Percentiles rank a stretch among this genome's conserved stretches.
Conservation (phyloP, 306 rosid genomes). For the Cotoneaster glaucophyllus region DNA sequence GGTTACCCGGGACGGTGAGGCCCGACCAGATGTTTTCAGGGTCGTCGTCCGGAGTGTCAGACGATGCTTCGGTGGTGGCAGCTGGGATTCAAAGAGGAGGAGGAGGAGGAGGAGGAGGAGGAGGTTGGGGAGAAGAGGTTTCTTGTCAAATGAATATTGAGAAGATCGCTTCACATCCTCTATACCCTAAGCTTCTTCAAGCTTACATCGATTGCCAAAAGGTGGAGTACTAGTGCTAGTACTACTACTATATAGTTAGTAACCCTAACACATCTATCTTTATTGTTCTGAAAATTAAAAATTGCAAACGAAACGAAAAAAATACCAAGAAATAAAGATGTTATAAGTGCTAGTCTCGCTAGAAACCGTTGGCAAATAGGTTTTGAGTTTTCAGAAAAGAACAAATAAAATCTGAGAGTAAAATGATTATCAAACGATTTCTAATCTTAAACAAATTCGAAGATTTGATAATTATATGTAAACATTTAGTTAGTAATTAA, state of each 20-base stretch:
- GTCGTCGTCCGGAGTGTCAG: slow-evolving; percentile 21
- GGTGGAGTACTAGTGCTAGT: slow-evolving; percentile 28
- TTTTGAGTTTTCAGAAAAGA: neutral
- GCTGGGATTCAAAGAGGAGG: slow-evolving; percentile 9
- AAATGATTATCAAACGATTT: neutral
- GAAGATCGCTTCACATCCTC: slow-evolving; percentile 71
- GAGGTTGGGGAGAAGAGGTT: slow-evolving; percentile 22
- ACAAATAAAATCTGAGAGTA: too few species aligned
- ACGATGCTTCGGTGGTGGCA: slow-evolving; percentile 22
- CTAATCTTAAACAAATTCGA: neutral
- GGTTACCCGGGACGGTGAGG: slow-evolving; percentile 15
- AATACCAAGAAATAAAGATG: neutral
- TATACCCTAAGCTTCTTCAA: slow-evolving; percentile 55
- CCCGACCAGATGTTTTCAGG: slow-evolving; percentile 23
- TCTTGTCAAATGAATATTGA: slow-evolving; percentile 22
- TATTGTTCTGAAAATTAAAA: slow-evolving; percentile 13
- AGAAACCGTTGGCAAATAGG: neutral
- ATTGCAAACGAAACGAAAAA: neutral
- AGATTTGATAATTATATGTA: too few species aligned
- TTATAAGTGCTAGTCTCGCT: neutral
- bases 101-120: slow-evolving; percentile 10
- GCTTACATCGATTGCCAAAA: slow-evolving; percentile 71
- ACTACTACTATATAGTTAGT: neutral
- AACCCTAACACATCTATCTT: neutral
- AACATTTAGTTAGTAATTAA: neutral